Evolutionary conservation across 805 yeast species (phyloP).

Genomic region (Kodamaea restingae): DNA sequence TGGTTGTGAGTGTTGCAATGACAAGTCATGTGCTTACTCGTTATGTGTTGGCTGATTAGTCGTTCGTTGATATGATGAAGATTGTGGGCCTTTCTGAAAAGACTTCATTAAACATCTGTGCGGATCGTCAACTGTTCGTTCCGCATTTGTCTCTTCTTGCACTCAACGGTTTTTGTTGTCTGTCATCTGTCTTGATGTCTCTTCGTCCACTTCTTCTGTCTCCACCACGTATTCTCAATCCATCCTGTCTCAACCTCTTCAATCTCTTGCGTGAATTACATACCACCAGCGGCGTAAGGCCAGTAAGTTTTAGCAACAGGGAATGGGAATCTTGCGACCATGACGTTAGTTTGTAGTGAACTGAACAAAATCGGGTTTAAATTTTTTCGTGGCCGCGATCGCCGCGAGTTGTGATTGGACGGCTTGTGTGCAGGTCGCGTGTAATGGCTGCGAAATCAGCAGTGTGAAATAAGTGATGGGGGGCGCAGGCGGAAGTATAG

Average conservation of each 20-base stretch:
- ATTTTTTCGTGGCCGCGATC: constrained; percentile 4
- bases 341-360: constrained; percentile 11
- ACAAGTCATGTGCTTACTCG: too few relatives aligned
- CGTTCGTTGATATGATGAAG: too few relatives aligned
- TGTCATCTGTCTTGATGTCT: not conserved
- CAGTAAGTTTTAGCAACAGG: constrained; percentile 69
- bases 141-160: not conserved
- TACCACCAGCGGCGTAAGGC: constrained; percentile 88
- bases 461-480: too few relatives aligned
- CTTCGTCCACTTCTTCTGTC: too few relatives aligned
- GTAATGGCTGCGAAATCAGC: not conserved
- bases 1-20: too few relatives aligned
- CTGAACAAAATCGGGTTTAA: constrained; percentile 4
- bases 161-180: not conserved
- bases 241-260: too few relatives aligned
- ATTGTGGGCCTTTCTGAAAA: too few relatives aligned
- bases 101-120: too few relatives aligned
- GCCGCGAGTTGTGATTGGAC: constrained; percentile 9
- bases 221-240: too few relatives aligned
- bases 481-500: too few relatives aligned
- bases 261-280: constrained; percentile 24
- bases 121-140: not conserved
- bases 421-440: constrained; percentile 5
- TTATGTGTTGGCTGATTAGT: too few relatives aligned
- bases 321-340: constrained; percentile 43